A percentile compares a stretch with the other conserved stretches of the same genome.
Evolutionary conservation across 2,329 filamentous ascomycete species (phyloP).

Genomic region (Trichoderma koningiopsis): DNA sequence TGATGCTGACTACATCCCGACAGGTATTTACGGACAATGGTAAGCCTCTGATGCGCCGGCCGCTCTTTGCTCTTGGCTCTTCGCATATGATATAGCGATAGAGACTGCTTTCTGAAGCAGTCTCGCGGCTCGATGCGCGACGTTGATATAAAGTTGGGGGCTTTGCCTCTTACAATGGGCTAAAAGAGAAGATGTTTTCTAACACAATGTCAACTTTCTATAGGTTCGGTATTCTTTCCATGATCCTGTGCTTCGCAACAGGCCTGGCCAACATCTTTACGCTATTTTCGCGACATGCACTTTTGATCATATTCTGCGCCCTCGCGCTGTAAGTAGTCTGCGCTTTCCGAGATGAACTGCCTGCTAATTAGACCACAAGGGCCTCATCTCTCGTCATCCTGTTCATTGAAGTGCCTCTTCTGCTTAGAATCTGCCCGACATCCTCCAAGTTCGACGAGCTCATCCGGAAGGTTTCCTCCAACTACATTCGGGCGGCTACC

Average conservation of each 20-base stretch:
- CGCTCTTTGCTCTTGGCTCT: background rate
- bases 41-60: slow-evolving; percentile 46
- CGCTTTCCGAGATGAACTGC: background rate
- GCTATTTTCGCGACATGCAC: slow-evolving; percentile 39
- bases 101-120: background rate
- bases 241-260: slow-evolving; percentile 70
- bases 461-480: slow-evolving; percentile 90
- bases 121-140: background rate
- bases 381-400: slow-evolving; percentile 72
- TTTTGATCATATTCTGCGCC: slow-evolving; percentile 55
- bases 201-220: slow-evolving; percentile 18
- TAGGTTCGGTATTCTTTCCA: slow-evolving; percentile 70
- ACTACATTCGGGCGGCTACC: slow-evolving; percentile 92
- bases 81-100: background rate
- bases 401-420: slow-evolving; percentile 88
- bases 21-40: slow-evolving; percentile 78
- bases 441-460: slow-evolving; percentile 84
- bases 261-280: slow-evolving; percentile 70
- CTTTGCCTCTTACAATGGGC: background rate
- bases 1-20: slow-evolving; percentile 37
- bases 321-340: slow-evolving; percentile 53
- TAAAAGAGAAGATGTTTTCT: background rate
- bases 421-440: slow-evolving; percentile 96
- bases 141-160: background rate
- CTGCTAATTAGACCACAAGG: slow-evolving; percentile 45